Evolutionary conservation across 495 filamentous ascomycete species (phyloP).

Genomic region (Penicillium pancosmium): DNA sequence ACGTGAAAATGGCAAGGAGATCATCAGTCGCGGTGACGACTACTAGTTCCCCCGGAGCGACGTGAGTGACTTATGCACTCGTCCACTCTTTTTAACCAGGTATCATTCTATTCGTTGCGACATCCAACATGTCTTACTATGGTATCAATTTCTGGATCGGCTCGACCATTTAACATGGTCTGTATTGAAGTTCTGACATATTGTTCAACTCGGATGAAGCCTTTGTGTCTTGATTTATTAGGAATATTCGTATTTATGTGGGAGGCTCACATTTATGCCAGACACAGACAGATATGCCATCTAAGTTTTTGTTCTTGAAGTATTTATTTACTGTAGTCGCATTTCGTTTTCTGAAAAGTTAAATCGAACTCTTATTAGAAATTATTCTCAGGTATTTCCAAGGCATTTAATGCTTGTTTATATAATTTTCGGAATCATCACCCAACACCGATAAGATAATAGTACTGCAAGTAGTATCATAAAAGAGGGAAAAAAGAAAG

Average conservation of each 20-base stretch:
- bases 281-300: too few species aligned
- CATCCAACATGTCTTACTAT: background rate
- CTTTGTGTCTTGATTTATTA: too few species aligned
- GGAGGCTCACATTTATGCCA: too few species aligned
- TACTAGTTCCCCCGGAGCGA: constrained; percentile 32
- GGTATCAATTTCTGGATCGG: background rate
- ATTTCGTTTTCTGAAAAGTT: background rate
- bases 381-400: background rate
- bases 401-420: background rate
- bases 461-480: background rate
- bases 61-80: background rate
- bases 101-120: background rate
- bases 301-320: background rate
- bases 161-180: background rate
- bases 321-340: background rate
- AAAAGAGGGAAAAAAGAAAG: background rate
- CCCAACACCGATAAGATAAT: background rate
- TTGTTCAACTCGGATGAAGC: too few species aligned
- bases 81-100: background rate
- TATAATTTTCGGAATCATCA: background rate
- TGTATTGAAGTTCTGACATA: background rate
- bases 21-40: constrained; percentile 55
- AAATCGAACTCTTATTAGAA: background rate
- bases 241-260: too few species aligned
- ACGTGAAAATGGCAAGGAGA: constrained; percentile 49